Evolutionary conservation across 2,329 filamentous ascomycete genomes (phyloP).

Genomic region (Colletotrichum karsti): DNA sequence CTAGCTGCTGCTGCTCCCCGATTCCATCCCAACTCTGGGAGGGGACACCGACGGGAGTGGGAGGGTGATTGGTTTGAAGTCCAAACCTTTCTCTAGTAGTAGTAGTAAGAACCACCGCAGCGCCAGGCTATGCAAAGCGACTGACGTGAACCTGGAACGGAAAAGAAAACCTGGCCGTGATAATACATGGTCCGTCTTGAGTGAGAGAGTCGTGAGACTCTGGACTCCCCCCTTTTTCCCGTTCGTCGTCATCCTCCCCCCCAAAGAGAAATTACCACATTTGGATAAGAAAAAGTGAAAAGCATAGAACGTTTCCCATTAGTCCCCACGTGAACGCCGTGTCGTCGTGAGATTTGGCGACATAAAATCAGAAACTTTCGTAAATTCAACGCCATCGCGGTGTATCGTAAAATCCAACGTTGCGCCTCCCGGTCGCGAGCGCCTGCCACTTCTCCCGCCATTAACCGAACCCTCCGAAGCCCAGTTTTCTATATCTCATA

Average conservation of each 20-base stretch:
- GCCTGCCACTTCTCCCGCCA: neutral
- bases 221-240: neutral
- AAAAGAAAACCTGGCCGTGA: neutral
- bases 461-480: neutral
- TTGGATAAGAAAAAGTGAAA: neutral
- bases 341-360: neutral
- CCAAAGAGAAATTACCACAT: neutral
- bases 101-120: neutral
- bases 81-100: neutral
- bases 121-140: constrained; percentile 3
- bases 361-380: neutral
- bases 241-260: neutral
- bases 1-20: no score
- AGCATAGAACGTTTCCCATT: neutral
- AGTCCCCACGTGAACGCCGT: neutral
- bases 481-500: constrained; percentile 14
- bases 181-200: constrained; percentile 1
- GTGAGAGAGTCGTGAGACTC: neutral
- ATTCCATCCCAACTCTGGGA: neutral
- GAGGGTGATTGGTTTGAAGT: neutral
- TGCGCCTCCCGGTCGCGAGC: neutral
- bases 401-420: constrained; percentile 16
- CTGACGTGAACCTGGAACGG: neutral
- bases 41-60: neutral
- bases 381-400: constrained; percentile 26